Percentiles rank a stretch among this genome's conserved stretches.
These are phyloP conservation scores for Echinosphaeria canescens DNA, from an alignment of 2,329 filamentous ascomycete genomes.

Conservation along the genomic window DNA sequence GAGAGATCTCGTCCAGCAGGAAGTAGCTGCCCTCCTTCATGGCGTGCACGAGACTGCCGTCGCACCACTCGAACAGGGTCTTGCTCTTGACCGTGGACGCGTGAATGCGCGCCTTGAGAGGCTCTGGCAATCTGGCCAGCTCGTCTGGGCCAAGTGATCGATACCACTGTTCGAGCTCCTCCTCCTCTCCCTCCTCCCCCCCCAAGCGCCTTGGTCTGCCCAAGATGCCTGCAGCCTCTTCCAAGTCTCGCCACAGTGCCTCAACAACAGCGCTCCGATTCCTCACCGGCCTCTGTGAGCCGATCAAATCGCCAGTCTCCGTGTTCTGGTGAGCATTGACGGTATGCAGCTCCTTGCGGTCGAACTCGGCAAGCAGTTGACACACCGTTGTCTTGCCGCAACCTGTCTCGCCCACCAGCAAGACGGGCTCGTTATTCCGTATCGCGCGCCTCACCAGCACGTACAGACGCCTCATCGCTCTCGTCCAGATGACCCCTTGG, in stretches of 20 bases:
- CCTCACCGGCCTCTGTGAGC: slow-evolving; percentile 76
- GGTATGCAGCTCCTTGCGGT: slow-evolving; percentile 57
- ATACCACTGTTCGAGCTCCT: slow-evolving; percentile 37
- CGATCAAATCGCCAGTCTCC: slow-evolving; percentile 92
- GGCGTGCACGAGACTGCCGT: slow-evolving; percentile 80
- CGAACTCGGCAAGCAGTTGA: slow-evolving; percentile 71
- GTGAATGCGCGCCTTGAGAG: slow-evolving; percentile 22
- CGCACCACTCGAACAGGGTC: slow-evolving; percentile 88
- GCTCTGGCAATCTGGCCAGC: slow-evolving; percentile 20
- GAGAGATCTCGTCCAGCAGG: slow-evolving; percentile 88
- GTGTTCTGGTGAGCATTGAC: slow-evolving; percentile 98
- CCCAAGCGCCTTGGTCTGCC: no score
- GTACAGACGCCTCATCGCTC: slow-evolving; percentile 81
- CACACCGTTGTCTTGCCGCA: slow-evolving; percentile 96
- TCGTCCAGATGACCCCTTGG: slow-evolving; percentile 75
- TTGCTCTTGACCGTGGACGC: slow-evolving; percentile 41
- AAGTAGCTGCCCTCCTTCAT: slow-evolving; percentile 87
- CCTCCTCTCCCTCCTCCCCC: no score
- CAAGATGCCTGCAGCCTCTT: slow-evolving; percentile 17
- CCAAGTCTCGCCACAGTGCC: slow-evolving; percentile 39
- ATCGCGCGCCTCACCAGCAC: slow-evolving; percentile 75
- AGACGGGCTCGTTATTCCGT: slow-evolving; percentile 76
- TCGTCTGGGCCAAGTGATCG: slow-evolving; percentile 23
- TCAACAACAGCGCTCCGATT: slow-evolving; percentile 54
- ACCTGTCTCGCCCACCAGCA: slow-evolving; percentile 90